phyloP scores from a whole-genome alignment of 768 basidiomycete species.

The Peribolospora kevripleyi region DNA sequence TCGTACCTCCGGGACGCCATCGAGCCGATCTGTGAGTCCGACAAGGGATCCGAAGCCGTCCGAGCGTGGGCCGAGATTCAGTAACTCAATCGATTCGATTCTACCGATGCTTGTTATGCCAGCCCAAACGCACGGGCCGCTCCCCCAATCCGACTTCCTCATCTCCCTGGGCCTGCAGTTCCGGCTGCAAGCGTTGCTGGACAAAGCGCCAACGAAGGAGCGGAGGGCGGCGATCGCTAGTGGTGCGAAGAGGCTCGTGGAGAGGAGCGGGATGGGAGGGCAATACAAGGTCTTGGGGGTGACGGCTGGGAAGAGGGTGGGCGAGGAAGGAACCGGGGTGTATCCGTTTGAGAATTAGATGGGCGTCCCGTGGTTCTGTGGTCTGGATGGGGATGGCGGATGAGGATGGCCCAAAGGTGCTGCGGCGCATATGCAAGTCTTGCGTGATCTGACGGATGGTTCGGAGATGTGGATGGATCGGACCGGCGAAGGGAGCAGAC shows the following conservation, averaged over 20 bases:
- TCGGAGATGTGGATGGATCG: too few relatives aligned
- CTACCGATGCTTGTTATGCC: neutral
- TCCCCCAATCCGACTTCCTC: constrained; percentile 55
- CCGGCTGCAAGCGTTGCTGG: constrained; percentile 40
- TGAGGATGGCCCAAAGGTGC: too few relatives aligned
- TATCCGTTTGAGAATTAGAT: too few relatives aligned
- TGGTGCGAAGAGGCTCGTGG: constrained; percentile 47
- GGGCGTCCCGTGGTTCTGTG: too few relatives aligned
- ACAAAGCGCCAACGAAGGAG: constrained; percentile 26
- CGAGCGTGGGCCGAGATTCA: neutral
- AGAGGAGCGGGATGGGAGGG: constrained; percentile 56
- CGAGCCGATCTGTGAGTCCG: neutral
- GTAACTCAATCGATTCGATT: neutral
- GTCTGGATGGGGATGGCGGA: too few relatives aligned
- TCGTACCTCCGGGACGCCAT: constrained; percentile 60
- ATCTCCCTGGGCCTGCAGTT: constrained; percentile 45
- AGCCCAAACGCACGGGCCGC: constrained; percentile 36
- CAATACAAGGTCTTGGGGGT: constrained; percentile 64
- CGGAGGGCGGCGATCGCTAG: constrained; percentile 30
- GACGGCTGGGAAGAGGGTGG: constrained; percentile 11
- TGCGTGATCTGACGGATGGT: too few relatives aligned
- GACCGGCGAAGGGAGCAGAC: too few relatives aligned
- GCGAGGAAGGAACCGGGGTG: neutral
- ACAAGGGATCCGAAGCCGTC: neutral
- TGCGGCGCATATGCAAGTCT: too few relatives aligned